phyloP scores from a whole-genome alignment of 129 eudicot genomes.

The Lonicera japonica region DNA sequence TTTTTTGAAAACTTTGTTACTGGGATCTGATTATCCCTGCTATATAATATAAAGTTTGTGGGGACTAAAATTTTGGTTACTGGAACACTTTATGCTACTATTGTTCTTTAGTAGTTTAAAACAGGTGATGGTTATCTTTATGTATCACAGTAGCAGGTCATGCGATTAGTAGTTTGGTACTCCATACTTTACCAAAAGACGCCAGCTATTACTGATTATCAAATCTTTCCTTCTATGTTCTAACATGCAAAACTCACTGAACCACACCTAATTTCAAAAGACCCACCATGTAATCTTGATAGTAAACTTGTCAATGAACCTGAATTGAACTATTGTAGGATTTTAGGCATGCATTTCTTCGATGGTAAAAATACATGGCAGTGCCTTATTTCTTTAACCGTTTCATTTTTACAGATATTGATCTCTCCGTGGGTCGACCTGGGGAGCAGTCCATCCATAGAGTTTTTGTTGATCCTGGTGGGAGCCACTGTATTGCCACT shows the following conservation, averaged over 20 bases:
- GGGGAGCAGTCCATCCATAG: conserved; percentile 89
- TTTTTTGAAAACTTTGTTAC: too few species aligned
- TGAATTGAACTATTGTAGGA: too few species aligned
- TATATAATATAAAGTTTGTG: too few species aligned
- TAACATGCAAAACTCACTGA: too few species aligned
- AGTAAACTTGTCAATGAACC: too few species aligned
- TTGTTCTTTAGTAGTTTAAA: not conserved
- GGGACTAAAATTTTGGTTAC: not conserved
- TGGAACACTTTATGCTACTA: not conserved
- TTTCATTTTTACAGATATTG: conserved; percentile 51
- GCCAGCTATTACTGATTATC: too few species aligned
- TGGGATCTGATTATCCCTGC: too few species aligned
- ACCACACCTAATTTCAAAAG: too few species aligned
- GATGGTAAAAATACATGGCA: not conserved
- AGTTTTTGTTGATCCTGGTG: conserved; percentile 97
- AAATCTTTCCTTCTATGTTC: too few species aligned
- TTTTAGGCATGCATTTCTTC: too few species aligned
- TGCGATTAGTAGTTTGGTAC: not conserved
- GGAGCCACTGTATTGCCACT: conserved; percentile 83
- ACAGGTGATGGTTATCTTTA: not conserved
- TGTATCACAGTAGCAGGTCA: not conserved
- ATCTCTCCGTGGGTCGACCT: conserved; percentile 80
- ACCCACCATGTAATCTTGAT: too few species aligned
- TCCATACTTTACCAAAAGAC: not conserved
- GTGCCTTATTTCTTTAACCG: conserved; percentile 3